These are phyloP conservation scores for Cyclospora cayetanensis DNA, from an alignment of 169 alveolate species.

Conservation along the genomic window DNA sequence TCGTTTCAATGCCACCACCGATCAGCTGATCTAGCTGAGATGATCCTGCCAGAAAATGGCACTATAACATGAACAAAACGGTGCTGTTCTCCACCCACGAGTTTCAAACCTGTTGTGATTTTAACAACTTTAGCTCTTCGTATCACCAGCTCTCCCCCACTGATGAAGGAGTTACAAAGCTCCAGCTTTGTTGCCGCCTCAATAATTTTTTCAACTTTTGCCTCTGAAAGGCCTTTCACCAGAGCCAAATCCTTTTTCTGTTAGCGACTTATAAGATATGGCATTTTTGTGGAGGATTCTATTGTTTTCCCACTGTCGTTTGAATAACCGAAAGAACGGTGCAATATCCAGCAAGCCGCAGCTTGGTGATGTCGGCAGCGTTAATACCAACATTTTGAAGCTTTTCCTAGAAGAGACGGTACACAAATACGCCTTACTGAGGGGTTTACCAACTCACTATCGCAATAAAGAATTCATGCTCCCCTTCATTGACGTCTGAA, in stretches of 20 bases:
- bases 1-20: slow-evolving; percentile 98
- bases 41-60: slow-evolving; percentile 91
- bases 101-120: slow-evolving; percentile 69
- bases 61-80: neutral
- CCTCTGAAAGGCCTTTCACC: slow-evolving; percentile 98
- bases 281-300: neutral
- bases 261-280: neutral
- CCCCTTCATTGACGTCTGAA: slow-evolving; percentile 19
- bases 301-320: slow-evolving; percentile 66
- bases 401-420: slow-evolving; percentile 60
- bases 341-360: slow-evolving; percentile 74
- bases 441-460: neutral
- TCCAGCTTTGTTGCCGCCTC: slow-evolving; percentile 92
- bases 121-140: slow-evolving; percentile 69
- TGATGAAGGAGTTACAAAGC: slow-evolving; percentile 72
- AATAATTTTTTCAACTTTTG: slow-evolving; percentile 96
- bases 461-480: slow-evolving; percentile 36
- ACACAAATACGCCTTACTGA: neutral
- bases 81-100: neutral
- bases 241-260: slow-evolving; percentile 71
- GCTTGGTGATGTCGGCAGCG: slow-evolving; percentile 76
- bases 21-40: slow-evolving; percentile 93
- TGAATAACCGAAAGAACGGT: slow-evolving; percentile 75
- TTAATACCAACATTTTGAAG: slow-evolving; percentile 72
- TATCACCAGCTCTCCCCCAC: slow-evolving; percentile 72